Percentiles rank a stretch among this genome's conserved stretches.
Conservation (phyloP, 495 filamentous ascomycete species). For the Podospora appendiculata region DNA sequence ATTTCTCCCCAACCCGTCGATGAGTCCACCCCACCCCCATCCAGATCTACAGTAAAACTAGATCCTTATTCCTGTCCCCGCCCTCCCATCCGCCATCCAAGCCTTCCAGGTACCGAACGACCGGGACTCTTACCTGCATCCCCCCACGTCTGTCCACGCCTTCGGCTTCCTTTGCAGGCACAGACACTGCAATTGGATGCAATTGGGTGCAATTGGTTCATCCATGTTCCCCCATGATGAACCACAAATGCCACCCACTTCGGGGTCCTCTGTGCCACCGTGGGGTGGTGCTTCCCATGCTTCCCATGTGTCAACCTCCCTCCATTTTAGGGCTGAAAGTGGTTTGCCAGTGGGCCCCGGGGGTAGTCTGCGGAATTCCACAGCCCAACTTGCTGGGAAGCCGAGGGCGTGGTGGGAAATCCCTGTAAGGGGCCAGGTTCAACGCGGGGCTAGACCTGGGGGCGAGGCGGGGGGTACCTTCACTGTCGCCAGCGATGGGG, state of each 20-base stretch:
- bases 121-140: no score
- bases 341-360: neutral
- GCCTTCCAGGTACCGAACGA: no score
- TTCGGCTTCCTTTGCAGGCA: neutral
- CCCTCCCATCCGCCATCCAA: no score
- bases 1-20: neutral
- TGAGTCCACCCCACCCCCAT: no score
- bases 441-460: constrained; percentile 7
- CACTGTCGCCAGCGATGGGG: neutral
- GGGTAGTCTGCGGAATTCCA: neutral
- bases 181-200: neutral
- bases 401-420: neutral
- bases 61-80: no score
- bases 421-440: constrained; percentile 5
- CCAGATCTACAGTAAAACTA: no score
- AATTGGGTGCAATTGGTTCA: neutral
- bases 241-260: neutral
- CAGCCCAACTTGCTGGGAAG: neutral
- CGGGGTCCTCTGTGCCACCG: constrained; percentile 4
- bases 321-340: constrained; percentile 1
- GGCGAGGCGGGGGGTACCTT: neutral
- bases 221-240: neutral
- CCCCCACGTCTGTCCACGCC: neutral
- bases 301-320: constrained; percentile 5
- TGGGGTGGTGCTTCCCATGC: constrained; percentile 7